phyloP scores from a whole-genome alignment of 257 asterid genomes.

The Anisodus acutangulus region DNA sequence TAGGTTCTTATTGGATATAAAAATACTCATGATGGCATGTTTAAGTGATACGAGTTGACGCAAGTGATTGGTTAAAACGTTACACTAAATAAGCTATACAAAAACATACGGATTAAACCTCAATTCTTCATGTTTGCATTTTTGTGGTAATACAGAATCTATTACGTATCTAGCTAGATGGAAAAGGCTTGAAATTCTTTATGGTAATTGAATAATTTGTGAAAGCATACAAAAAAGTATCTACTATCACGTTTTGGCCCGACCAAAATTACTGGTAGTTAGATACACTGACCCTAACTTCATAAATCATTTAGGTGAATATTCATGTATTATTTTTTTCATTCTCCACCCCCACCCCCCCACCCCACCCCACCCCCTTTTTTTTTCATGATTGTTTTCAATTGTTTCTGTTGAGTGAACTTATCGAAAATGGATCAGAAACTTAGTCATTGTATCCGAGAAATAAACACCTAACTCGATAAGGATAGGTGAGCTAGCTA shows the following conservation, averaged over 20 bases:
- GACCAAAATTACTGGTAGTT: neutral
- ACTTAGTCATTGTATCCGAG: neutral
- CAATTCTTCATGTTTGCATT: conserved; percentile 11
- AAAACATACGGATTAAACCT: neutral
- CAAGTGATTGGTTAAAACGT: neutral
- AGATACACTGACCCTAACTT: neutral
- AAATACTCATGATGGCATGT: neutral
- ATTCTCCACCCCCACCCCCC: too few relatives aligned
- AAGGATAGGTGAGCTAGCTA: neutral
- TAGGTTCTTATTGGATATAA: neutral
- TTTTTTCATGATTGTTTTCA: neutral
- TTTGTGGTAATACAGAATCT: conserved; percentile 20
- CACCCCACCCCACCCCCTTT: too few relatives aligned
- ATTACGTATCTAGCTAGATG: neutral
- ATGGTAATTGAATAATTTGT: neutral
- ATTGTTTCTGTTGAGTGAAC: conserved; percentile 25
- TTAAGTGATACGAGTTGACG: neutral
- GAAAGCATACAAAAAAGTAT: neutral
- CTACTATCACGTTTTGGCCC: neutral
- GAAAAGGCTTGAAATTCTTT: neutral
- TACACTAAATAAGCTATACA: neutral
- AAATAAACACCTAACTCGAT: neutral
- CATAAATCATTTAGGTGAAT: neutral
- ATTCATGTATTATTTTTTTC: neutral
- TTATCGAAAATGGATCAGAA: neutral